A percentile compares a stretch with the other conserved stretches of the same genome.
These are phyloP conservation scores for Melocanna baccifera DNA, from an alignment of 176 grass and related monocot genomes.

Conservation along the genomic window DNA sequence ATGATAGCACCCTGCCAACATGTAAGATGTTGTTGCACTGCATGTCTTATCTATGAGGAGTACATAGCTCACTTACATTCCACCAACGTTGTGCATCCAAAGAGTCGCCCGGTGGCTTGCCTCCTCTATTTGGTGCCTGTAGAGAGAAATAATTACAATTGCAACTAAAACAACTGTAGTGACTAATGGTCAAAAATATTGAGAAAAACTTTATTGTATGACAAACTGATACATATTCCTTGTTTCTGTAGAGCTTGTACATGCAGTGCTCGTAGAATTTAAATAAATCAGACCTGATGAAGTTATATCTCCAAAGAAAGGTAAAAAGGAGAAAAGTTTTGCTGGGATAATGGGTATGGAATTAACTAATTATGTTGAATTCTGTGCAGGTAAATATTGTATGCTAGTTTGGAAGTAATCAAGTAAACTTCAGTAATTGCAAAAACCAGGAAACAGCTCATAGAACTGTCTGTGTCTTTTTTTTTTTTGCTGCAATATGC, in stretches of 20 bases:
- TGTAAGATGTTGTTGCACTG: neutral
- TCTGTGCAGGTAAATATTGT: neutral
- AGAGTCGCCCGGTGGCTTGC: slow-evolving; percentile 52
- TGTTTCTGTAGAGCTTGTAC: neutral
- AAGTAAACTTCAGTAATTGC: neutral
- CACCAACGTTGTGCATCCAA: slow-evolving; percentile 82
- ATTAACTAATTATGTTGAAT: slow-evolving; percentile 12
- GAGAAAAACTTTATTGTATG: neutral
- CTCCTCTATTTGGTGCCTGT: slow-evolving; percentile 70
- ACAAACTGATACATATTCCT: neutral
- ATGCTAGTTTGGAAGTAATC: neutral
- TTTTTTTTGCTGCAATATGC: neutral
- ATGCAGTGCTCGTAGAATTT: neutral
- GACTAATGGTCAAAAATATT: neutral
- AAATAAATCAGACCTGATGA: neutral
- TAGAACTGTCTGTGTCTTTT: neutral
- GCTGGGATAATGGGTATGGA: neutral
- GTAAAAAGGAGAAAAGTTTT: neutral
- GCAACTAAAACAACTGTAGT: neutral
- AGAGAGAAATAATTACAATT: slow-evolving; percentile 28
- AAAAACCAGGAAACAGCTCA: neutral
- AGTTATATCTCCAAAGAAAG: neutral
- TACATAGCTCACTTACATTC: slow-evolving; percentile 63
- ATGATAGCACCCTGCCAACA: neutral
- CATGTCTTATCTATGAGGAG: neutral